Percentiles rank a stretch among this genome's conserved stretches.
These are phyloP conservation scores for Chenopodium quinoa DNA, from an alignment of 148 eudicot species.

Conservation along the genomic window DNA sequence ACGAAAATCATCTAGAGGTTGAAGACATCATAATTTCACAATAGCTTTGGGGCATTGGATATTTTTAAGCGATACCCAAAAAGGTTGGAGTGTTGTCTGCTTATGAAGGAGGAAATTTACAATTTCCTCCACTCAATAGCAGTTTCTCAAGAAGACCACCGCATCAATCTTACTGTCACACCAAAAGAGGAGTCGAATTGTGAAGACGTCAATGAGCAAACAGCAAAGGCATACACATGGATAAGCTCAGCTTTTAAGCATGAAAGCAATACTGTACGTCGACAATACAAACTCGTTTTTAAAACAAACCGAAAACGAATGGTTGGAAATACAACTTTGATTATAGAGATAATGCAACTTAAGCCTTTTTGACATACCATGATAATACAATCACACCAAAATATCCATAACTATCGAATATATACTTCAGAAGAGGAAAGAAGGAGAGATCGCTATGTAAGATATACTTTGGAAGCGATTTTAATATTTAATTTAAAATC, in stretches of 20 bases:
- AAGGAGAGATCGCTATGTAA: background rate
- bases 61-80: background rate
- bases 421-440: background rate
- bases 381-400: background rate
- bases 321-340: background rate
- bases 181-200: background rate
- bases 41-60: background rate
- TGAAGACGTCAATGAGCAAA: background rate
- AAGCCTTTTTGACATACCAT: background rate
- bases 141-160: background rate
- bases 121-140: no score
- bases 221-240: background rate
- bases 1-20: background rate
- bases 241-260: background rate
- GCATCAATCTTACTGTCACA: background rate
- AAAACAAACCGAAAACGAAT: background rate
- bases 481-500: no score
- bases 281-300: background rate
- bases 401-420: background rate
- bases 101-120: no score
- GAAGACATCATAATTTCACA: background rate
- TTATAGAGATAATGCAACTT: background rate
- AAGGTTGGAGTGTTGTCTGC: no score
- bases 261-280: background rate
- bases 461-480: background rate